Evolutionary conservation across 768 basidiomycete species (phyloP), one percentile per base, ranked within the genome.

Genomic region (Daedaleopsis nitida): DNA sequence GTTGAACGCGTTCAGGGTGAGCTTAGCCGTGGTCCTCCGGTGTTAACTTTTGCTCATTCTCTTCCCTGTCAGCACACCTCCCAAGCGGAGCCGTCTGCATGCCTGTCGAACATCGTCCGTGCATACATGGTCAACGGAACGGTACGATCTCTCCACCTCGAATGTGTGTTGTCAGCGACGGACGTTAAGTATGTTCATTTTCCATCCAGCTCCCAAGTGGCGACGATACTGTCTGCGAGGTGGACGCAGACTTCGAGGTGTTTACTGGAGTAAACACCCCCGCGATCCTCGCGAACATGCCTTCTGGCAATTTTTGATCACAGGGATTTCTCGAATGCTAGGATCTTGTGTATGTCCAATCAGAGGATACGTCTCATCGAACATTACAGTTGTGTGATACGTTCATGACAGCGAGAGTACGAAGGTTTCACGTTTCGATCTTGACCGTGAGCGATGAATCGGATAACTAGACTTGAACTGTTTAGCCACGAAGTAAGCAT

Each of bases 251-350:
- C 49, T 60, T 50, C n/a, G 54, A 60, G 11, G 10, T 55, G 1
- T 60, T 60, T 39, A 2, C 47, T 0, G 48, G 54, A 9, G 54
- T 55, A 0, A 60, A 60, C 17, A 55, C 59, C 8, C 45, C 39
- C 16, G 38, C 53, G 12, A 60, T 60, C 37, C 48, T 70, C 63
- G 78, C 48, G 5, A 45, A 21, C 44, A 45, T 45, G 44, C 44
- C 44, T 19, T 17, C 17, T 45, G 21, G 17, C 10, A n/a, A 45
- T 21, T 5, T 45, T 3, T 45, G 2, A 45, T 32, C 27, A 32
- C 27, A 7, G 7, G 27, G 27, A 3, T 3, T 32, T 32, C 27
- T 3, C 3, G 27, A 7, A 32, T 32, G 27, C 7, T 32, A 32
- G 7, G 7, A 7, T 3, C 27, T 32, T 32, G 27, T 32, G 7